Base-by-base conservation (phyloP, 805 yeast species). In the Isabelozyma heimii region DNA sequence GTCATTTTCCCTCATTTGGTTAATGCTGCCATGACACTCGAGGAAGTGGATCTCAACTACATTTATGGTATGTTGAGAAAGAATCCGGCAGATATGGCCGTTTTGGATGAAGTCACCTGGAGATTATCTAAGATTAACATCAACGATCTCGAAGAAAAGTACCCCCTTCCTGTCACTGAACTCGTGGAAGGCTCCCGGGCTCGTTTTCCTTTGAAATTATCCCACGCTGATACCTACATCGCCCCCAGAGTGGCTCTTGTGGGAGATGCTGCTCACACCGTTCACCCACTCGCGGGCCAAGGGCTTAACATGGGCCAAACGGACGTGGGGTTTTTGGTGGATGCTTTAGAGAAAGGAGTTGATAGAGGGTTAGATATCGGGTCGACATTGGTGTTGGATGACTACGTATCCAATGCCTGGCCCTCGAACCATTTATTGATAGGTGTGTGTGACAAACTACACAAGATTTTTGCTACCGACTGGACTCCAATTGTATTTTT, bases 181-280 rank as follows among this genome's bases (percentile, higher is more conserved):
- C 80, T 91, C 5, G 75, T 81, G 30, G 78, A 78, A 1, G 73
- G 77, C 8, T 81, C 95, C 2, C 77, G 96, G 52, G 98, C 96
- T 0, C 77, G 87, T 43, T 94, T 94, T 73, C 99, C 99, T 17
- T 73, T 94, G 55, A 84, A 85, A 56, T 68, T 92, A 72, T 83
- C 91, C 16, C 97, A 94, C 62, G 96, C 97, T 2, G 98, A 94
- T 60, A 80, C 87, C 1, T 94, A 94, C 63, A 83, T 89, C 15
- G 82, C 82, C 2, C 91, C 88, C 3, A 76, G 98, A 55, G 79
- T 92, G 28, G 98, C 97, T 0, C 71, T 94, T n/a, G 88, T 92
- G 8, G 99, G 99, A 24, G 99, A 94, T 68, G 98, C 99, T 1
- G 98, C 98, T 0, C 99, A 94, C 59, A 87, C 97, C 0, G 89